phyloP scores from a whole-genome alignment of 169 alveolate species.

The Perkinsus olseni region DNA sequence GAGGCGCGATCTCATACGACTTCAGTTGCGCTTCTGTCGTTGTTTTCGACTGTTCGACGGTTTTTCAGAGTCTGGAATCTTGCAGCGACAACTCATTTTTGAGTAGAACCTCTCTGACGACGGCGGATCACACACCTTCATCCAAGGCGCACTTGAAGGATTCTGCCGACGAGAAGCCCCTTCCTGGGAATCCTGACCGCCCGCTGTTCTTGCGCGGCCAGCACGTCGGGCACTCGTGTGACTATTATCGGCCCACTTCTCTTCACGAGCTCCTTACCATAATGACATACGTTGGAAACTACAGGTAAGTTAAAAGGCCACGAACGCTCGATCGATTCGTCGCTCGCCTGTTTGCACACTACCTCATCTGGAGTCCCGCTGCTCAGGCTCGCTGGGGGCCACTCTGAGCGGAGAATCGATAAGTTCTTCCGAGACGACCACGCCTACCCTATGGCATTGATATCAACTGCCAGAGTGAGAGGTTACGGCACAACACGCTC shows the following conservation, averaged over 20 bases:
- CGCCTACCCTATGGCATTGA: constrained; percentile 3
- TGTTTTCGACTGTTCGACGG: background rate
- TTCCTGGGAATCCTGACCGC: background rate
- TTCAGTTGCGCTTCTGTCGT: background rate
- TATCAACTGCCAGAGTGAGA: background rate
- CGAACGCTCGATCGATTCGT: too few species aligned
- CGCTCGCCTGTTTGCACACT: too few species aligned
- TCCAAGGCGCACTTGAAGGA: background rate
- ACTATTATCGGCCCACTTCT: background rate
- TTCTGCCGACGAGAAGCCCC: background rate
- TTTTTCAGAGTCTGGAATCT: background rate
- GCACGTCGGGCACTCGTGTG: background rate
- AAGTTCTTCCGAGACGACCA: background rate
- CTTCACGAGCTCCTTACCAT: background rate
- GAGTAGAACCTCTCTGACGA: background rate
- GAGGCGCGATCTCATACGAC: background rate
- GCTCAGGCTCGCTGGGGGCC: background rate
- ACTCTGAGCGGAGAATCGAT: constrained; percentile 10
- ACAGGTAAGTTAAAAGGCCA: background rate
- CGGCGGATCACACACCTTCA: background rate
- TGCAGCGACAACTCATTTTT: background rate
- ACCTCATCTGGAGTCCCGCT: too few species aligned
- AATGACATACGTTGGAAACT: background rate
- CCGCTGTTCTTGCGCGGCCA: background rate
- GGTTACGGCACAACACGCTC: background rate